Conservation (phyloP, 305 asterid species). For the Fraxinus greggii region DNA sequence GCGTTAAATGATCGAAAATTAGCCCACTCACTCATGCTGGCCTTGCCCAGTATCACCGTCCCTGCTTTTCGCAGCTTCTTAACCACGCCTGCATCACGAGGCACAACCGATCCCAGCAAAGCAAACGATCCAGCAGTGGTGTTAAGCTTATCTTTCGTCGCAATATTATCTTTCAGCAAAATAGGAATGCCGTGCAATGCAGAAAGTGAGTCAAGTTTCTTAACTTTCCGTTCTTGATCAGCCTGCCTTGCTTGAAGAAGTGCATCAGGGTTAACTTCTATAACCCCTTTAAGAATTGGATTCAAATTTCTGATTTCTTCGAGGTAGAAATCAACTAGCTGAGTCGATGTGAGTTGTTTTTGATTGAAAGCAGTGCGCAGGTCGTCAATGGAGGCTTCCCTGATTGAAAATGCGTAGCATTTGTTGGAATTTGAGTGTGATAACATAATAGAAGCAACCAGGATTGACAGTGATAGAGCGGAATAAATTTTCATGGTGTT, state of each 20-base stretch:
- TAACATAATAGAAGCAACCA: background rate
- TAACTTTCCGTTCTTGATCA: conserved; percentile 20
- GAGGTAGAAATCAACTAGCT: conserved; percentile 39
- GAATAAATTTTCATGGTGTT: background rate
- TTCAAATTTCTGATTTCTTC: conserved; percentile 31
- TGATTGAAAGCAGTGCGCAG: conserved; percentile 32
- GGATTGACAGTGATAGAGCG: background rate
- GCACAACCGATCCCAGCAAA: conserved; percentile 32
- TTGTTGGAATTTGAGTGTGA: background rate
- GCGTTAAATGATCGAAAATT: conserved; percentile 17
- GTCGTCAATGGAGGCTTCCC: conserved; percentile 33
- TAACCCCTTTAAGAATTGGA: conserved; percentile 33
- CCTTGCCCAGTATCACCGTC: conserved; percentile 39
- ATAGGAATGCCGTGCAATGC: conserved; percentile 32
- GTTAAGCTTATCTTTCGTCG: conserved; percentile 37
- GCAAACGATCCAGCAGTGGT: conserved; percentile 46
- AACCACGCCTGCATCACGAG: conserved; percentile 38
- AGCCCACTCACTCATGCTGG: conserved; percentile 43
- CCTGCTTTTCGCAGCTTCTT: conserved; percentile 35
- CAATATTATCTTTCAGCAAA: conserved; percentile 35
- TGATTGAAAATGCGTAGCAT: conserved; percentile 19
- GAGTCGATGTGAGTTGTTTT: conserved; percentile 34
- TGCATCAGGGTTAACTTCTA: conserved; percentile 47
- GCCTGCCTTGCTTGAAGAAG: conserved; percentile 16
- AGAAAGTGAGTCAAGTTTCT: background rate